A percentile compares a stretch with the other conserved stretches of the same genome.
Conservation (phyloP, 2,329 filamentous ascomycete genomes). For the Aspergillus fischeri region DNA sequence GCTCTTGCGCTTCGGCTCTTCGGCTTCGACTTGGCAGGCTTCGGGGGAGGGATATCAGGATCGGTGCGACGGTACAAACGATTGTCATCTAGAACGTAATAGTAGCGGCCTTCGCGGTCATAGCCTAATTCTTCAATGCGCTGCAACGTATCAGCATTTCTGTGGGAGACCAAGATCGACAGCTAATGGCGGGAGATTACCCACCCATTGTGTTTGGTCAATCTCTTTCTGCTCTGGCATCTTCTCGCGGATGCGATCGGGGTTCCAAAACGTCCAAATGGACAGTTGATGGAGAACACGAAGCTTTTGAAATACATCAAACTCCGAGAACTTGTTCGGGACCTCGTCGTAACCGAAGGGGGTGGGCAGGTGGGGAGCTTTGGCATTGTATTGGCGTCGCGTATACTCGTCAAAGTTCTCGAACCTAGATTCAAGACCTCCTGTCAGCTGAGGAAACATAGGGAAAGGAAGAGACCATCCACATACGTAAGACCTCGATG, state of each 20-base stretch:
- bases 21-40: constrained; percentile 57
- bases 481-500: constrained; percentile 87
- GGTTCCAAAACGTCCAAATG: constrained; percentile 81
- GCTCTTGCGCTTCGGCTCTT: constrained; percentile 64
- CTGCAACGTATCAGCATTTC: constrained; percentile 27
- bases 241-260: constrained; percentile 79
- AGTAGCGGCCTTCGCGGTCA: constrained; percentile 80
- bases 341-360: constrained; percentile 77
- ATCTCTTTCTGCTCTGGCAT: constrained; percentile 77
- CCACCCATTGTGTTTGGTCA: constrained; percentile 80
- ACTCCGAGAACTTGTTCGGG: constrained; percentile 70
- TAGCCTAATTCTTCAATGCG: constrained; percentile 60
- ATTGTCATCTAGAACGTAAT: constrained; percentile 91
- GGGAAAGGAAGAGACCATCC: not conserved
- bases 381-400: constrained; percentile 80
- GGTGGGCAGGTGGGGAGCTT: constrained; percentile 67
- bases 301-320: constrained; percentile 79
- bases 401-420: constrained; percentile 94
- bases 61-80: constrained; percentile 87
- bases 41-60: constrained; percentile 56
- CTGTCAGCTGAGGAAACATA: constrained; percentile 5
- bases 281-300: constrained; percentile 80
- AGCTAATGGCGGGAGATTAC: constrained; percentile 22
- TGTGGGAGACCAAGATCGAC: not conserved
- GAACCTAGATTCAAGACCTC: constrained; percentile 48